Conservation (phyloP, 208 protist species). For the Histomonas meleagridis region DNA sequence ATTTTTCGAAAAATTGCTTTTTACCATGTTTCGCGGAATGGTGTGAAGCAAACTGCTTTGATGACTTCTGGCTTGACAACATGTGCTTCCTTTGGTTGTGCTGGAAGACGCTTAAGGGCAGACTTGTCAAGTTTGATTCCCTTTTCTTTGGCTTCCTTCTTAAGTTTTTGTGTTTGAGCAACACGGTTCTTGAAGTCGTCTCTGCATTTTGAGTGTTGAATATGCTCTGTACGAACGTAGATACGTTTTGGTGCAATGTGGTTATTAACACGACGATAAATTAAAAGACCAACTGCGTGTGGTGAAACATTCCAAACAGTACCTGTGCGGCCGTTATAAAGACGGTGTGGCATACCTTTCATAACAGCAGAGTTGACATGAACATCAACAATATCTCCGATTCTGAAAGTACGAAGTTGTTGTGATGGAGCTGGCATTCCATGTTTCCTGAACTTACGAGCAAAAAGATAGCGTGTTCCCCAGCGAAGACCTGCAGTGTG, state of each 20-base stretch:
- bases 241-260: slow-evolving; percentile 96
- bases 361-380: slow-evolving; percentile 82
- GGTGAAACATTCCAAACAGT: slow-evolving; percentile 96
- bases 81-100: background rate
- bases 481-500: slow-evolving; percentile 86
- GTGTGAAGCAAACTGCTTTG: background rate
- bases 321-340: slow-evolving; percentile 99
- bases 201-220: slow-evolving; percentile 70
- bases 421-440: slow-evolving; percentile 68
- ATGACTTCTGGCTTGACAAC: slow-evolving; percentile 11
- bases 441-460: slow-evolving; percentile 83
- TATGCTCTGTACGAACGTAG: slow-evolving; percentile 97
- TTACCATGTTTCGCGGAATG: slow-evolving; percentile 26
- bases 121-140: background rate
- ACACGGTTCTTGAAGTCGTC: slow-evolving; percentile 64
- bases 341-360: slow-evolving; percentile 98
- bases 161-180: slow-evolving; percentile 43
- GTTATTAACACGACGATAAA: slow-evolving; percentile 92
- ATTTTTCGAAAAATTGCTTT: no score
- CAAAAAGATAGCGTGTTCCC: slow-evolving; percentile 88
- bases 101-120: slow-evolving; percentile 3
- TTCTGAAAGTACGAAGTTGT: slow-evolving; percentile 84
- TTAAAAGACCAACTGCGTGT: slow-evolving; percentile 89
- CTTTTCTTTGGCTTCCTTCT: background rate
- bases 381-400: slow-evolving; percentile 97